phyloP scores from a whole-genome alignment of 768 basidiomycete genomes.

The Jaapia argillacea region DNA sequence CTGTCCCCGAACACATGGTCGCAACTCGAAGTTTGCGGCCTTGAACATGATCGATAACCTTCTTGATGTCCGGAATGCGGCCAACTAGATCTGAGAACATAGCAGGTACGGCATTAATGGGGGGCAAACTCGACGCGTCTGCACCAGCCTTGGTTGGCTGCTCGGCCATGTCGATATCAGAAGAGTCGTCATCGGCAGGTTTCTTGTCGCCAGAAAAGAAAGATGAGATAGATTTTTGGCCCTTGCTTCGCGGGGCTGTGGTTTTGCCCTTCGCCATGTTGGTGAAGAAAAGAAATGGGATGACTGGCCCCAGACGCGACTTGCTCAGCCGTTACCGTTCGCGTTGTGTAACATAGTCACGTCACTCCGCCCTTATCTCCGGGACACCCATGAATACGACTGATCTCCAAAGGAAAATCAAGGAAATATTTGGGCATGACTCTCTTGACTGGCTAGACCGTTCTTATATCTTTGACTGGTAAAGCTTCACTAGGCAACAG shows the following conservation, averaged over 20 bases:
- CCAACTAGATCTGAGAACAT: slow-evolving; percentile 73
- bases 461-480: slow-evolving; percentile 50
- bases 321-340: too few relatives aligned
- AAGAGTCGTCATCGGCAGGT: slow-evolving; percentile 10
- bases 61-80: slow-evolving; percentile 53
- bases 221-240: slow-evolving; percentile 42
- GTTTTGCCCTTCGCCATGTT: slow-evolving; percentile 35
- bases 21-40: slow-evolving; percentile 88
- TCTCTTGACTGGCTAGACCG: slow-evolving; percentile 20
- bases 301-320: background rate
- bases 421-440: slow-evolving; percentile 11
- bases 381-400: slow-evolving; percentile 4
- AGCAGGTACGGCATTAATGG: slow-evolving; percentile 58
- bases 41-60: slow-evolving; percentile 51
- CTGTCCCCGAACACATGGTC: slow-evolving; percentile 97
- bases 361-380: too few relatives aligned
- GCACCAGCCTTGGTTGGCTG: too few relatives aligned
- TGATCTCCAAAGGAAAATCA: slow-evolving; percentile 3
- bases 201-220: slow-evolving; percentile 38
- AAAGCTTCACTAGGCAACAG: slow-evolving; percentile 7
- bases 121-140: slow-evolving; percentile 63
- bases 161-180: slow-evolving; percentile 7
- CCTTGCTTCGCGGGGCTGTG: slow-evolving; percentile 16
- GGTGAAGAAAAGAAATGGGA: slow-evolving; percentile 1
- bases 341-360: too few relatives aligned